phyloP scores from a whole-genome alignment of 352 stramenopile genomes.

The Blastocystis sp. region DNA sequence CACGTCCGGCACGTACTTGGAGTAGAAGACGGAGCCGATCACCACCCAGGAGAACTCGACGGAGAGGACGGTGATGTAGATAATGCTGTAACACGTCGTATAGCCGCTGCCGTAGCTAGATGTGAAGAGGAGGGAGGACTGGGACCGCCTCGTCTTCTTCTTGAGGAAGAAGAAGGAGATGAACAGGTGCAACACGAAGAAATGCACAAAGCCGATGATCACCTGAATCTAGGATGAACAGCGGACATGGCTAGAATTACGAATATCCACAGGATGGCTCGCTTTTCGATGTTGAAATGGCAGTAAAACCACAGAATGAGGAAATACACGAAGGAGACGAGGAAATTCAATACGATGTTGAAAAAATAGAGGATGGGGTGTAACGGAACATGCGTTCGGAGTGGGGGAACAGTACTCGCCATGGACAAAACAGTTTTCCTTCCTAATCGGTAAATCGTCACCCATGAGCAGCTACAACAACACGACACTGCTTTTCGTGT shows the following conservation, averaged over 20 bases:
- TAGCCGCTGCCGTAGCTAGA: background rate
- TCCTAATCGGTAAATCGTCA: background rate
- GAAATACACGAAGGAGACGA: constrained; percentile 12
- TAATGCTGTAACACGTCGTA: constrained; percentile 35
- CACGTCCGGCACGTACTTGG: constrained; percentile 2
- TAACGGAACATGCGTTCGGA: constrained; percentile 31
- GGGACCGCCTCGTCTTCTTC: constrained; percentile 8
- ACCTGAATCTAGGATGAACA: constrained; percentile 8
- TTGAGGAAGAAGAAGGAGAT: constrained; percentile 19
- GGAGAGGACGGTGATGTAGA: constrained; percentile 34
- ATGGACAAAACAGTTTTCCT: background rate
- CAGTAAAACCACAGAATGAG: constrained; percentile 11
- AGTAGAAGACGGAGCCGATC: constrained; percentile 11
- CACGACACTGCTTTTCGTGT: too few species aligned
- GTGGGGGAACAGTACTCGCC: background rate
- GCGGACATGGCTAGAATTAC: background rate
- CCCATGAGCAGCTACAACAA: too few species aligned
- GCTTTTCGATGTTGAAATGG: background rate
- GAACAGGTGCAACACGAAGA: background rate
- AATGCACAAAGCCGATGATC: constrained; percentile 42
- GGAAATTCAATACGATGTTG: constrained; percentile 33
- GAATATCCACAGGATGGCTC: constrained; percentile 40
- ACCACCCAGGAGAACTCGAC: constrained; percentile 51
- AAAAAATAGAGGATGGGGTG: constrained; percentile 28
- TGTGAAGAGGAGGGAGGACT: background rate